Percentiles rank a stretch among this genome's conserved stretches.
phyloP scores from a whole-genome alignment of 805 yeast species.

The Starmerella stigmatis region DNA sequence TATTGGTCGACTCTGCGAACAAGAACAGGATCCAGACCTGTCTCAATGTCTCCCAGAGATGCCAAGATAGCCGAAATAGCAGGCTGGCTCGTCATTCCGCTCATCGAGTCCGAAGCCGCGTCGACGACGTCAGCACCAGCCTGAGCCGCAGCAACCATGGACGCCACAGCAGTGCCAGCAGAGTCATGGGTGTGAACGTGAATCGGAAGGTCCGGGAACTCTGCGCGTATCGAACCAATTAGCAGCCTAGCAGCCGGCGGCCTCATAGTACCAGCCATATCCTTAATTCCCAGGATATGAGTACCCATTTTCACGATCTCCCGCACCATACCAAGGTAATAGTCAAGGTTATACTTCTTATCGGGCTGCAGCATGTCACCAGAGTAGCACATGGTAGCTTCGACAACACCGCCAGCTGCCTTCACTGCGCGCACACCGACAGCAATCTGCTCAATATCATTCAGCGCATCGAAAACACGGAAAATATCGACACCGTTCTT shows the following conservation, averaged over 20 bases:
- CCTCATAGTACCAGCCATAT: slow-evolving; percentile 98
- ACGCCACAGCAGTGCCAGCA: slow-evolving; percentile 98
- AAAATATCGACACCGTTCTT: slow-evolving; percentile 94
- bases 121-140: slow-evolving; percentile 99
- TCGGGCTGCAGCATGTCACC: slow-evolving; percentile 97
- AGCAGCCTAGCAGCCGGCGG: slow-evolving; percentile 84
- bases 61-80: slow-evolving; percentile 88
- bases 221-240: slow-evolving; percentile 68
- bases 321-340: slow-evolving; percentile 73
- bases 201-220: slow-evolving; percentile 87
- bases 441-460: slow-evolving; percentile 89
- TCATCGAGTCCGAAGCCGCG: slow-evolving; percentile 93
- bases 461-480: slow-evolving; percentile 95
- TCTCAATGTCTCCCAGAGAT: slow-evolving; percentile 70
- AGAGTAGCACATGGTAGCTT: slow-evolving; percentile 95
- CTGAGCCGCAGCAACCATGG: slow-evolving; percentile 85
- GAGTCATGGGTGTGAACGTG: slow-evolving; percentile 99
- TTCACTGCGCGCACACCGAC: slow-evolving; percentile 97
- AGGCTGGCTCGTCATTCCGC: slow-evolving; percentile 98
- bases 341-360: slow-evolving; percentile 89
- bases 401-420: slow-evolving; percentile 98
- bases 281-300: slow-evolving; percentile 93
- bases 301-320: slow-evolving; percentile 88
- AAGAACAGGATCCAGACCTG: slow-evolving; percentile 54
- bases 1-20: slow-evolving; percentile 82